Conservation (phyloP, 371 early-diverging fungal species). For the Mortierella sp. region DNA sequence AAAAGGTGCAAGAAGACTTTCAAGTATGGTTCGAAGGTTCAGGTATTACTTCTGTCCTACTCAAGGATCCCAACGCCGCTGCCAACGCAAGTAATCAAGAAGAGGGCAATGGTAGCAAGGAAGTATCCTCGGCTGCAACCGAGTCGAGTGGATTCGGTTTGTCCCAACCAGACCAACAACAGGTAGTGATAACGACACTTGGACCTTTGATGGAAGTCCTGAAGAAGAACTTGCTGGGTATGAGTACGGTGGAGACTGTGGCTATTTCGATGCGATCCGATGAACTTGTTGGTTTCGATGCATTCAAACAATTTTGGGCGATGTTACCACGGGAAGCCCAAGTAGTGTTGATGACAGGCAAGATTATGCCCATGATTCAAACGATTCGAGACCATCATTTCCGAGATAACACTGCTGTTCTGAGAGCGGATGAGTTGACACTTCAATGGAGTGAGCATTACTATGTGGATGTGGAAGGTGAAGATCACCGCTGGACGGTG, state of each 20-base stretch:
- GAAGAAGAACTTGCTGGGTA: conserved; percentile 19
- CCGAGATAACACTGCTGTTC: conserved; percentile 26
- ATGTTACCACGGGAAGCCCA: conserved; percentile 28
- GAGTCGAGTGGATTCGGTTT: conserved; percentile 1
- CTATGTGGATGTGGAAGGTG: conserved; percentile 5
- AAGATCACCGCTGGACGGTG: conserved; percentile 36
- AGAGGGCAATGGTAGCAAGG: not conserved
- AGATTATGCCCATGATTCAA: conserved; percentile 26
- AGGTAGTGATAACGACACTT: conserved; percentile 38
- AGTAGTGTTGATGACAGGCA: conserved; percentile 40
- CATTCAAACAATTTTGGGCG: conserved; percentile 40
- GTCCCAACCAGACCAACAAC: conserved; percentile 27
- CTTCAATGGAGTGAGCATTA: conserved; percentile 50
- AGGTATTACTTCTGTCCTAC: conserved; percentile 15
- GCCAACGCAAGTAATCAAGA: not conserved
- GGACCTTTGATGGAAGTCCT: conserved; percentile 39
- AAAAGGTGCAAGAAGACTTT: conserved; percentile 39
- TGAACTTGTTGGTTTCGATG: conserved; percentile 36
- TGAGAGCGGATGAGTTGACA: conserved; percentile 46
- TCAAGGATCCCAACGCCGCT: not conserved
- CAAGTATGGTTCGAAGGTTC: conserved; percentile 33
- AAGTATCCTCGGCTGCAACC: not conserved
- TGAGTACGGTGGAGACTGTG: conserved; percentile 29
- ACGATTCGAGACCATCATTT: conserved; percentile 27
- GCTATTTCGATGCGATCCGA: conserved; percentile 38